Base-by-base conservation (phyloP, 257 asterid genomes). In the Solanum sejunctum region DNA sequence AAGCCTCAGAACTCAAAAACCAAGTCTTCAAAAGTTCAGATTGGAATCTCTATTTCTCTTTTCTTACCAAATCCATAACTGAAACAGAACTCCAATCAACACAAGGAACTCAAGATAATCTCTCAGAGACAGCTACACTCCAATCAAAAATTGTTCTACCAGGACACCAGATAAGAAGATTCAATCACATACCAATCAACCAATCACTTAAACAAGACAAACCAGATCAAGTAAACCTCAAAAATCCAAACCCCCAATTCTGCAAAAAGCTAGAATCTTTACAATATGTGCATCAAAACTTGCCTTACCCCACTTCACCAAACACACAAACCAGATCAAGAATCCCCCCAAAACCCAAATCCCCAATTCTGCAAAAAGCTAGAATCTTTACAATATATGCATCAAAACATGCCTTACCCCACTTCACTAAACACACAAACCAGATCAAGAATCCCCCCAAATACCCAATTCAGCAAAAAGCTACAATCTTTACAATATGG, bases 191-290 rank as follows among this genome's bases (percentile, higher is more conserved):
- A 81, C 51, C 63, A 84, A 61, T 58, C 32, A n/a, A 83, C 73
- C 69, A 17, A 85, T 49, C 69, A 75, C 84, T 49, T 43, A 55
- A 83, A 79, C 36, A 84, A 36, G n/a, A 20, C 49, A 73, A 86
- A 45, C 70, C 85, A 81, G 49, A 88, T 86, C 77, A 84, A 63
- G 58, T 56, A 84, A 55, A 66, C 12, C 23, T 12, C 85, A 60
- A 83, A 80, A 1, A 17, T 28, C 54, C 78, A 70, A 85, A 57
- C 47, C 72, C 58, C 83, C 66, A 21, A 23, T 12, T 43, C 45
- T 15, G 52, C 43, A 57, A n/a, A 52, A 55, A 75, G 43, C 45
- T 47, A 21, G 43, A 75, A 75, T 75, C 23, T 75, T 75, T 49
- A 75, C 45, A 75, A 54, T 4, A 75, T 16, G 43, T 13, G 9